phyloP scores from a whole-genome alignment of 176 grass and related monocot species.

The Aechmea fasciata region DNA sequence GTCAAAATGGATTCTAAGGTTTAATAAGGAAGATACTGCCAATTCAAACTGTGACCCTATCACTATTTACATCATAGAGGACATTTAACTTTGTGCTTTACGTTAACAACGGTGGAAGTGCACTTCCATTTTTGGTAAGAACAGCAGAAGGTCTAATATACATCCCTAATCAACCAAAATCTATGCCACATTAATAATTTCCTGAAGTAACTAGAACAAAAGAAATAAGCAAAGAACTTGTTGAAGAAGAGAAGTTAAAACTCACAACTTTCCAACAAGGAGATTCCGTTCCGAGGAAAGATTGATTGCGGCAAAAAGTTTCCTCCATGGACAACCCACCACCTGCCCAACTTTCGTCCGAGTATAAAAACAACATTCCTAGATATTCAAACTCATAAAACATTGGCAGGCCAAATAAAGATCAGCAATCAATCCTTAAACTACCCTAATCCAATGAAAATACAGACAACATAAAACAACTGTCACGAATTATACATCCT shows the following conservation, averaged over 20 bases:
- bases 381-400: background rate
- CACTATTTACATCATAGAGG: no score
- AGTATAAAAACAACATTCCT: background rate
- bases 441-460: background rate
- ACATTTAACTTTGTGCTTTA: no score
- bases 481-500: background rate
- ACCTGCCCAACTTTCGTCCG: background rate
- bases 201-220: background rate
- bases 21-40: no score
- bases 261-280: background rate
- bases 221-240: conserved; percentile 9
- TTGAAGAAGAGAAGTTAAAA: background rate
- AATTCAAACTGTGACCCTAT: no score
- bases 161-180: no score
- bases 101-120: no score
- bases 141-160: no score
- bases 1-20: no score
- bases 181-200: background rate
- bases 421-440: background rate
- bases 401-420: background rate
- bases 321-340: background rate
- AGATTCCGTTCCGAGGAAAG: background rate
- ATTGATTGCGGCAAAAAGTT: background rate
- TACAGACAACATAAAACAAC: background rate
- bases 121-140: no score